Conservation (phyloP, 176 grass and related monocot genomes). For the Poa annua region DNA sequence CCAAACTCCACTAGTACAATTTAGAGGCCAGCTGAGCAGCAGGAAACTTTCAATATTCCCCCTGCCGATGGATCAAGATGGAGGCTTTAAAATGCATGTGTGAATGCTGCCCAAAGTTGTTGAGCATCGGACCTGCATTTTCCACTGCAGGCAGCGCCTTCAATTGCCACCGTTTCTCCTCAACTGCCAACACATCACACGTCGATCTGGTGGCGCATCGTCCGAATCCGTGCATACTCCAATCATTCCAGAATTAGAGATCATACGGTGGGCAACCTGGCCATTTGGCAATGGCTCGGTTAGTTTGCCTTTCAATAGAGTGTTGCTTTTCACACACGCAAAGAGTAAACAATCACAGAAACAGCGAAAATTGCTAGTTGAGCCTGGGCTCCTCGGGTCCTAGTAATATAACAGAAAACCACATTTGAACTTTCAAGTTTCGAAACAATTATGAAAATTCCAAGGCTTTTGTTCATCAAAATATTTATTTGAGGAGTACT, state of each 20-base stretch:
- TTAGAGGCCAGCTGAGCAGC: not conserved
- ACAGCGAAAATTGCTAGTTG: not conserved
- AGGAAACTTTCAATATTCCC: not conserved
- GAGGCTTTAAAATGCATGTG: not conserved
- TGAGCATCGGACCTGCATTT: constrained; percentile 22
- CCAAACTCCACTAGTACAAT: too few species aligned
- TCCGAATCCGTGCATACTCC: not conserved
- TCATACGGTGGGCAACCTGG: not conserved
- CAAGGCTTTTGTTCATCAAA: too few species aligned
- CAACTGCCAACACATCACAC: not conserved
- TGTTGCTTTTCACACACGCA: not conserved
- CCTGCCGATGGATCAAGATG: not conserved
- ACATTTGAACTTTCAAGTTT: too few species aligned
- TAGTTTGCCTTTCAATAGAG: not conserved
- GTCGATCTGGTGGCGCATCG: not conserved
- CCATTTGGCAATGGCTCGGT: not conserved
- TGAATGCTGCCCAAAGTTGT: constrained; percentile 33
- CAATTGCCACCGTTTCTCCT: constrained; percentile 31
- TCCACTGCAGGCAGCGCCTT: not conserved
- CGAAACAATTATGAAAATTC: too few species aligned
- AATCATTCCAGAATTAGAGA: not conserved
- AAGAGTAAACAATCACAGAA: not conserved
- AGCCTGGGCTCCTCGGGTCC: not conserved
- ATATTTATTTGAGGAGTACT: too few species aligned
- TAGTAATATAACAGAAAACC: not conserved